Conservation (phyloP, 164 flowering plant species). For the Pachysandra terminalis region DNA sequence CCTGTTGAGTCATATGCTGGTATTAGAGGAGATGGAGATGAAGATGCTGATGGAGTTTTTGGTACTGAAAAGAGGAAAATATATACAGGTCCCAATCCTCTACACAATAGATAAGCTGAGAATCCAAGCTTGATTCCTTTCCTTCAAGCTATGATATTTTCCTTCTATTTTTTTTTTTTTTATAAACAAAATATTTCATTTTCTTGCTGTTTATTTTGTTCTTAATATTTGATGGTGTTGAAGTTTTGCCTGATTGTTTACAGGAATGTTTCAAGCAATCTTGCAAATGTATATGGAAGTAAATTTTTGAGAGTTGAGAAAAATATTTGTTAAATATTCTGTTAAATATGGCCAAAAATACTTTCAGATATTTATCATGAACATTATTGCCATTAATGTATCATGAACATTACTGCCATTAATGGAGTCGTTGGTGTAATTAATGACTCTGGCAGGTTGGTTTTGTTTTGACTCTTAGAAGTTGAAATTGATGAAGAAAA, state of each 20-base stretch:
- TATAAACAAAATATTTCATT: too few relatives aligned
- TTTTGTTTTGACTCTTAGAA: background rate
- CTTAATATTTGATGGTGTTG: conserved; percentile 18
- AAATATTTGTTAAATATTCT: too few relatives aligned
- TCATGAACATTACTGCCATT: conserved; percentile 7
- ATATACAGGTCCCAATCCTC: too few relatives aligned
- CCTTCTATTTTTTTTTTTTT: too few relatives aligned
- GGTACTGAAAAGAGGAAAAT: too few relatives aligned
- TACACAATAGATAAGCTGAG: too few relatives aligned
- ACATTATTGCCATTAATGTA: conserved; percentile 11
- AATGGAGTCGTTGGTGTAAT: conserved; percentile 2
- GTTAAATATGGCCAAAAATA: too few relatives aligned
- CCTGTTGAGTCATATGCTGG: conserved; percentile 17
- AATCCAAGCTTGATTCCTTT: too few relatives aligned
- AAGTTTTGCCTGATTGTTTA: conserved; percentile 16
- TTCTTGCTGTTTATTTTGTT: background rate
- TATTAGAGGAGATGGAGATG: conserved; percentile 12
- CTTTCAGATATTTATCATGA: background rate
- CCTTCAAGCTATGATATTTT: too few relatives aligned
- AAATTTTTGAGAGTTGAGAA: too few relatives aligned
- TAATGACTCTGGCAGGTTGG: background rate
- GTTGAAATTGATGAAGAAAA: background rate
- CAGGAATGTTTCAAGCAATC: conserved; percentile 4
- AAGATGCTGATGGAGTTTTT: too few relatives aligned
- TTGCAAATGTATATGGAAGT: conserved; percentile 16